These are phyloP conservation scores for Agrocybe pediades DNA, from an alignment of 768 basidiomycete genomes.

Conservation along the genomic window DNA sequence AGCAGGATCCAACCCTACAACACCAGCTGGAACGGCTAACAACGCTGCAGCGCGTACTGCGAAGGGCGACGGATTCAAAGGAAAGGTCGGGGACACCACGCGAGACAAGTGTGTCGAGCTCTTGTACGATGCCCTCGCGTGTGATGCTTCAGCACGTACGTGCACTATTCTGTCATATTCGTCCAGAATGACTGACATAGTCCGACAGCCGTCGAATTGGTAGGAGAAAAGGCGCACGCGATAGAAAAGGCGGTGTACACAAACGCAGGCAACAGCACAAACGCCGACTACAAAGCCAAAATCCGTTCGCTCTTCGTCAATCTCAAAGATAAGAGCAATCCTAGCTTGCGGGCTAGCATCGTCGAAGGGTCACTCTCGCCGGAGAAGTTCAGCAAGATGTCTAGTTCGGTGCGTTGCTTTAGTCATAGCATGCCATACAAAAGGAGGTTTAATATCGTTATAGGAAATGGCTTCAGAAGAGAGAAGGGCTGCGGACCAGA, in stretches of 20 bases:
- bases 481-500: conserved; percentile 79
- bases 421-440: background rate
- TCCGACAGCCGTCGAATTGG: conserved; percentile 66
- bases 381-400: conserved; percentile 76
- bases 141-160: too few relatives aligned
- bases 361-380: conserved; percentile 79
- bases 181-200: background rate
- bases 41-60: conserved; percentile 48
- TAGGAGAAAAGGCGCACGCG: conserved; percentile 63
- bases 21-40: conserved; percentile 34
- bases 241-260: conserved; percentile 71
- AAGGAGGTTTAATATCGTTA: background rate
- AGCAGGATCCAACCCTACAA: conserved; percentile 32
- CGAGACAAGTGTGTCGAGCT: conserved; percentile 89
- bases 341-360: conserved; percentile 79
- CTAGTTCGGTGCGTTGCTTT: conserved; percentile 61
- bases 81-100: conserved; percentile 66
- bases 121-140: conserved; percentile 90
- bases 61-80: conserved; percentile 71
- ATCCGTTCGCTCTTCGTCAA: conserved; percentile 91
- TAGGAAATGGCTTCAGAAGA: conserved; percentile 98
- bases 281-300: conserved; percentile 65
- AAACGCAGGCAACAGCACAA: conserved; percentile 45
- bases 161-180: background rate
- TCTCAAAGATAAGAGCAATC: conserved; percentile 95